Percentiles rank a stretch among this genome's conserved stretches.
Evolutionary conservation across 2,329 filamentous ascomycete species (phyloP).

Genomic region (Aquanectria penicillioides): DNA sequence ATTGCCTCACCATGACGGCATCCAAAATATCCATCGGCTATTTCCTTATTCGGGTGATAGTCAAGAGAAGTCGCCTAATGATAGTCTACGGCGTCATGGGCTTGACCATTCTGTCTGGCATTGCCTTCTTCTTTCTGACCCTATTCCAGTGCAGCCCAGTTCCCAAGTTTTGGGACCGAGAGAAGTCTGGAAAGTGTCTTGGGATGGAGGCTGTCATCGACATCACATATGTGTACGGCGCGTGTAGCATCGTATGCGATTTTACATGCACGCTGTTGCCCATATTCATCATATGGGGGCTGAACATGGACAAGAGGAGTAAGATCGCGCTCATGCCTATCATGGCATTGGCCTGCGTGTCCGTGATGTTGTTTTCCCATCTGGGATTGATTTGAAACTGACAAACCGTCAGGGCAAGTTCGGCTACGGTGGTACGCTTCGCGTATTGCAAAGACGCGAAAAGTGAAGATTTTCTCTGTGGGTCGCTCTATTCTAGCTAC

Average conservation of each 20-base stretch:
- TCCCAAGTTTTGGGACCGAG: slow-evolving; percentile 53
- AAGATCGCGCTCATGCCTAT: slow-evolving; percentile 64
- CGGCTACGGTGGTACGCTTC: slow-evolving; percentile 54
- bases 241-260: slow-evolving; percentile 59
- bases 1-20: slow-evolving; percentile 48
- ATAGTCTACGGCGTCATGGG: slow-evolving; percentile 50
- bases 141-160: slow-evolving; percentile 53
- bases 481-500: slow-evolving; percentile 21
- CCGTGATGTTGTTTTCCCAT: slow-evolving; percentile 28
- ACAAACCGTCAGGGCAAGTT: slow-evolving; percentile 51
- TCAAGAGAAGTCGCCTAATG: slow-evolving; percentile 44
- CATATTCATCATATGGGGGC: slow-evolving; percentile 62
- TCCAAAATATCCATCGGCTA: slow-evolving; percentile 55
- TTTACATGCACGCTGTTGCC: slow-evolving; percentile 63
- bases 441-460: slow-evolving; percentile 50
- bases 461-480: slow-evolving; percentile 56
- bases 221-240: slow-evolving; percentile 63
- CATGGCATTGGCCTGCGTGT: slow-evolving; percentile 66
- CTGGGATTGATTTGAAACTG: slow-evolving; percentile 2
- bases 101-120: slow-evolving; percentile 48
- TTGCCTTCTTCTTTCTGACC: slow-evolving; percentile 53
- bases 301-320: slow-evolving; percentile 63
- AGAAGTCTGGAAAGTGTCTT: slow-evolving; percentile 49
- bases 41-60: slow-evolving; percentile 54
- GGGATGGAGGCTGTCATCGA: slow-evolving; percentile 57